A percentile compares a stretch with the other conserved stretches of the same genome.
These are phyloP conservation scores for Acanthamoeba sp. DNA, from an alignment of 208 protist genomes.

Conservation along the genomic window DNA sequence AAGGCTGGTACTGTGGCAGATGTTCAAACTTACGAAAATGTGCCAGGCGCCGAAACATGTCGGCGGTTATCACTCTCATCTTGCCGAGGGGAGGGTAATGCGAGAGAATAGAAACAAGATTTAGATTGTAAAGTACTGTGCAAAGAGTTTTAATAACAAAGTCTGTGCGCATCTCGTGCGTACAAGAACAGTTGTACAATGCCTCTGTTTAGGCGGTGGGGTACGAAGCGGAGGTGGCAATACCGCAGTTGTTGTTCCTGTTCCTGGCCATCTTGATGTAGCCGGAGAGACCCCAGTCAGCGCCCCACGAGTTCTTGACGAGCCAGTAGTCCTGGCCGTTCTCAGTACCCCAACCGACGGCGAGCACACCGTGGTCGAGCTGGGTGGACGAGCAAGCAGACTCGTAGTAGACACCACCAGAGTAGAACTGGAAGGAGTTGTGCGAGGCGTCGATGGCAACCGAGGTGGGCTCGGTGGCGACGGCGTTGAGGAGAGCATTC, in stretches of 20 bases:
- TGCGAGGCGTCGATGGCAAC: constrained; percentile 95
- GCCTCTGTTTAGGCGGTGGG: background rate
- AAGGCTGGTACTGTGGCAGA: background rate
- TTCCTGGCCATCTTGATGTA: background rate
- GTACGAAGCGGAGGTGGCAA: constrained; percentile 64
- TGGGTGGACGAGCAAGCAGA: constrained; percentile 85
- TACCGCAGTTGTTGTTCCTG: constrained; percentile 67
- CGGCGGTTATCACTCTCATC: background rate
- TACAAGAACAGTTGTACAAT: too few species aligned
- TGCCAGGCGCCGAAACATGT: background rate
- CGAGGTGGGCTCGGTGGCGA: constrained; percentile 92
- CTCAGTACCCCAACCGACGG: constrained; percentile 88
- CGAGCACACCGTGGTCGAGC: constrained; percentile 87
- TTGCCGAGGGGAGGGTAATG: background rate
- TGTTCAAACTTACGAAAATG: background rate
- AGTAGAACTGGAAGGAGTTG: constrained; percentile 90
- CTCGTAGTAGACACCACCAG: constrained; percentile 90
- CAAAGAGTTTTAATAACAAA: background rate
- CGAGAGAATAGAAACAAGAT: background rate
- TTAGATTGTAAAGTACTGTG: background rate
- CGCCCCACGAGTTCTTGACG: constrained; percentile 80
- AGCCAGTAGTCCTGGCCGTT: constrained; percentile 85
- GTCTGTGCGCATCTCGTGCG: background rate
- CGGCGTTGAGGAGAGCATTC: constrained; percentile 77
- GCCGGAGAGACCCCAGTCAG: background rate